Evolutionary conservation across 2,329 filamentous ascomycete species (phyloP), one percentile per base, ranked within the genome.

Genomic region (Dothistroma pini): DNA sequence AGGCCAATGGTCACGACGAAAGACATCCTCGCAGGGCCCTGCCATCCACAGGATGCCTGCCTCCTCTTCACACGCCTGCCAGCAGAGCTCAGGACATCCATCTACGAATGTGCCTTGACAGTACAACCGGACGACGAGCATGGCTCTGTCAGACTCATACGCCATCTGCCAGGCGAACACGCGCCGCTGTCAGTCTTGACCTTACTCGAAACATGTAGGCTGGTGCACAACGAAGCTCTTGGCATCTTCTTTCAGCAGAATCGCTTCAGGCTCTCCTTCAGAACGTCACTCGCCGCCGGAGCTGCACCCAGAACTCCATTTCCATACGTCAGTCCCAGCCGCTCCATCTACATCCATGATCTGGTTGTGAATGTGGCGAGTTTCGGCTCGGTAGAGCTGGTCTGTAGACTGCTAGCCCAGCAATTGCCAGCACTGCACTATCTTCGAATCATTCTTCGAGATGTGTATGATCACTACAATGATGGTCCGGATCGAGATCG

Each of bases 71-170:
- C 51, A 11, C 51, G 51, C 22, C 59, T 72, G 3, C 70, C 70
- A 4, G 48, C 66, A 9, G 70, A 72, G 54, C 62, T 72, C 29
- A 64, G 70, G 0, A 62, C 54, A 8, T 57, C 59, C 12, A 70
- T 71, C 48, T 70, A 67, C 59, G 63, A 67, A 54, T 68, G 63
- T 48, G 67, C 61, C 41, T 58, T 72, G 14, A 60, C 58, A 12
- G 31, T 52, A 21, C 3, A 52, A 32, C 49, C 49, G 8, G 52
- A 54, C 19, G 52, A 54, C 31, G 16, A 41, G 3, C 12, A 44
- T 29, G 4, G 29, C 34, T 9, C 22, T 9, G 29, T 55, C 32
- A 32, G 14, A 35, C 32, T 54, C 52, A 54, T 31, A 12, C 32
- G 32, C 32, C 31, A 54, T 22, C 31, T 54, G 3, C 14, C 32